Percentiles rank a stretch among this genome's conserved stretches.
Evolutionary conservation across 1,139 yeast species (phyloP).

Genomic region (Saccharomyces hybrid): DNA sequence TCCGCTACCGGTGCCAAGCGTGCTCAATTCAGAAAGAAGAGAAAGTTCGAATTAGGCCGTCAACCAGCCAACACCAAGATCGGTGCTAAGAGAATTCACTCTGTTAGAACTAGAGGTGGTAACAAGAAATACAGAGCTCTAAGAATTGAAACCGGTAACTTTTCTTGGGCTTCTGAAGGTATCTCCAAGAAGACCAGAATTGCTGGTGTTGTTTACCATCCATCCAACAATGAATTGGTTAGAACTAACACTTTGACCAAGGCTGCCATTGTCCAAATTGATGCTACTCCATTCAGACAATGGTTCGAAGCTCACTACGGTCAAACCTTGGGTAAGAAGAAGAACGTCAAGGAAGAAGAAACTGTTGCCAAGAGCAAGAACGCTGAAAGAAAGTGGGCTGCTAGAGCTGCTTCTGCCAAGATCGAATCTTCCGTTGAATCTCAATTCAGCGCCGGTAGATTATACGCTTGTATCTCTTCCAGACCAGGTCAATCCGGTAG

Average conservation of each 20-base stretch:
- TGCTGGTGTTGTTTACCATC: slow-evolving; percentile 96
- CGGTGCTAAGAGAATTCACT: slow-evolving; percentile 97
- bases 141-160: slow-evolving; percentile 99
- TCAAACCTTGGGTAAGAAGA: slow-evolving; percentile 75
- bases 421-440: slow-evolving; percentile 86
- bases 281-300: slow-evolving; percentile 99
- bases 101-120: slow-evolving; percentile 99
- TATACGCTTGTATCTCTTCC: slow-evolving; percentile 96
- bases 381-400: slow-evolving; percentile 83
- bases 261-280: slow-evolving; percentile 97
- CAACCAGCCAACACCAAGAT: slow-evolving; percentile 99
- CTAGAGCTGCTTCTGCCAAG: slow-evolving; percentile 79
- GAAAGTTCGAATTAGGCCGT: slow-evolving; percentile 99
- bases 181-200: slow-evolving; percentile 98
- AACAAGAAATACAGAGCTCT: slow-evolving; percentile 99
- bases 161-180: slow-evolving; percentile 99
- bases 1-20: slow-evolving; percentile 99
- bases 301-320: slow-evolving; percentile 99
- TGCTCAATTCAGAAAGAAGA: slow-evolving; percentile 99
- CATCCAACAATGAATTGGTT: slow-evolving; percentile 98
- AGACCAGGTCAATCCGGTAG: slow-evolving; percentile 99
- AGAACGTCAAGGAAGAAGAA: slow-evolving; percentile 39
- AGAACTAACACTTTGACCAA: slow-evolving; percentile 99
- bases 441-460: slow-evolving; percentile 98
- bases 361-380: slow-evolving; percentile 64